These are phyloP conservation scores for Aegilops umbellulata DNA, from an alignment of 176 grass and related monocot genomes.

Conservation along the genomic window DNA sequence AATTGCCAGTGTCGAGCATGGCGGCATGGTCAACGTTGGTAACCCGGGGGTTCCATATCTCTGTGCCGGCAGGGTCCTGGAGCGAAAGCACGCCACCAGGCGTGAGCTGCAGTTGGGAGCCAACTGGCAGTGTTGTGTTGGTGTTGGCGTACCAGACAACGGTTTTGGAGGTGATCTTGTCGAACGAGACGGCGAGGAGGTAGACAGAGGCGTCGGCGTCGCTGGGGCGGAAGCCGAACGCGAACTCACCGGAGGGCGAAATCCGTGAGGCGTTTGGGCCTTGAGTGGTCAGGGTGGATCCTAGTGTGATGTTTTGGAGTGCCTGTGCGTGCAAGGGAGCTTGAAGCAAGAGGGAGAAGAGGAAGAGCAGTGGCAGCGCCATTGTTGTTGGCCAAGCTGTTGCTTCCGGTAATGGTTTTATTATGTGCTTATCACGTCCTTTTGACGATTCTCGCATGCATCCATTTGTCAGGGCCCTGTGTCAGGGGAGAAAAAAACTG, in stretches of 20 bases:
- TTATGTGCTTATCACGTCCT: background rate
- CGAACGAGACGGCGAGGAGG: slow-evolving; percentile 44
- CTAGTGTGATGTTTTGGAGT: background rate
- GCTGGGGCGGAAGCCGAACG: slow-evolving; percentile 34
- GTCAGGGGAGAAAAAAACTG: background rate
- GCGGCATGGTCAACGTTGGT: slow-evolving; percentile 1
- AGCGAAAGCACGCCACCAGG: slow-evolving; percentile 17
- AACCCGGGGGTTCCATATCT: slow-evolving; percentile 21
- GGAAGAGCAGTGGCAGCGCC: background rate
- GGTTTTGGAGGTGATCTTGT: slow-evolving; percentile 10
- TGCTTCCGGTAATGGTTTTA: slow-evolving; percentile 8
- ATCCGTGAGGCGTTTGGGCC: background rate
- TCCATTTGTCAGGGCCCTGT: background rate
- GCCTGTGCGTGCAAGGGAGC: background rate
- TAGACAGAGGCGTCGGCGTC: slow-evolving; percentile 22
- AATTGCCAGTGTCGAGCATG: slow-evolving; percentile 46
- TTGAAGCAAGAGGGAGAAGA: background rate
- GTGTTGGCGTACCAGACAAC: slow-evolving; percentile 32
- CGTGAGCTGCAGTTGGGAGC: slow-evolving; percentile 19
- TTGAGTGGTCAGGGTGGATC: background rate
- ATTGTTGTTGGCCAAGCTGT: background rate
- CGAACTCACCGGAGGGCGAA: slow-evolving; percentile 46
- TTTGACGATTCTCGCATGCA: background rate
- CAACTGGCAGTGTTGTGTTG: background rate
- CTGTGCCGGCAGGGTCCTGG: background rate